Base-by-base conservation (phyloP, 148 eudicot species). In the Arctostaphylos glauca region DNA sequence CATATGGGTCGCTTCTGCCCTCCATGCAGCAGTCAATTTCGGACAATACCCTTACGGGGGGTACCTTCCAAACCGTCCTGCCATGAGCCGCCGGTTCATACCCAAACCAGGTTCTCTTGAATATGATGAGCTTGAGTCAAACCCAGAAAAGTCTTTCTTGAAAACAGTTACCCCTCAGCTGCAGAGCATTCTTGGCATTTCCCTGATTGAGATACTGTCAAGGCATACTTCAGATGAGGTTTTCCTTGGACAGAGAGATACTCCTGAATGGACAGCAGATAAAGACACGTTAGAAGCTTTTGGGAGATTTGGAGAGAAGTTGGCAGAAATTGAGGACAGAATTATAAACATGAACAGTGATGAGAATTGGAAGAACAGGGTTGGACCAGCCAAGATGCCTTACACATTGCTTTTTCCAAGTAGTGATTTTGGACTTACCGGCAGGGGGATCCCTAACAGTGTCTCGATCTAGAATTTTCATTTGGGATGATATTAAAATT, bases 361-460 rank as follows among this genome's bases (percentile, higher is more conserved):
- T 38, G 88, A 70, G 80, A 85, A 44, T 31, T 85, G 72, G 88
- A 94, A 76, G 90, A 94, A 96, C 78, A 86, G 99, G 50, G 79
- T 78, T n/a, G 99, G 98, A 48, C 95, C 98, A 9, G 97, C 86
- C 25, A 87, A 88, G 84, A 9, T 93, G 86, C 94, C 97, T 3
- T 96, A 96, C 75, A 94, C 95, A 38, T 74, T 96, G 87, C 90
- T 96, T 16, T 85, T 83, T 85, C 98, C 98, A 41, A 79, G 87
- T 5, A 92, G 97, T 68, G 91, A 81, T 3, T 62, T 73, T 18
- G 99, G 99, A 16, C 91, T 96, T 23, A 94, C 99, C 12, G 98
- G 98, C 62, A 92, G 86, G 81, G 99, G 99, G 58, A 96, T 96
- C 78, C 98, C 99, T n/a, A 96, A 96, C 62, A 96, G 99, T 86